Base-by-base conservation (phyloP, 2,329 filamentous ascomycete species). In the Fusarium circinatum region DNA sequence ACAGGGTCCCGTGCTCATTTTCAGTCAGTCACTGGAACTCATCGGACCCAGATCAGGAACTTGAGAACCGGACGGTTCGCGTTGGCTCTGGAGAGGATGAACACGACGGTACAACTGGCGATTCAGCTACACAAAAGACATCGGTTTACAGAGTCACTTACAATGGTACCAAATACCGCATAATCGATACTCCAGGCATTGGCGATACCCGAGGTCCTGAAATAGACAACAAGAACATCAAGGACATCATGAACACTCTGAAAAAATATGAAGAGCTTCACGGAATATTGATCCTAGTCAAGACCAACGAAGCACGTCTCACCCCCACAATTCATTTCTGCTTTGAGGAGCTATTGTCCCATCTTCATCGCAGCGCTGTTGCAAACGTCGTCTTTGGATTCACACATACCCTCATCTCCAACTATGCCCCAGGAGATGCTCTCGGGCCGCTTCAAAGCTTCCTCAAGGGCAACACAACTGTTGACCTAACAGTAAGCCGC, bases 351-450 rank as follows among this genome's bases (percentile, higher is more conserved):
- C 49, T 76, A 0, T 20, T 76, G 1, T 39, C 56, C 1, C 47
- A 70, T 14, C 54, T 76, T 1, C 73, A 74, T 34, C 62, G 62
- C 8, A 65, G 57, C 9, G 73, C 73, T 13, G 60, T 68, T 11
- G 30, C 42, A 14, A 76, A 76, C 9, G 60, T 76, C 5, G 65
- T 34, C 1, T 74, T 76, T 58, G 70, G 74, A 1, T 76, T 76
- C 26, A 76, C 71, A 4, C 68, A 61, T n/a, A 62, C 71, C 1
- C 64, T 72, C 2, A 17, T 39, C 7, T 74, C 74, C 1, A 48
- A 57, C 5, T 75, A 73, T 9, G 48, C 15, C 9, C 58, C 70
- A 1, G 73, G 73, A 0, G 63, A 68, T 18, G 45, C 54, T 20
- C 65, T 52, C 10, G 26, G n/a, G 0, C 68, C 70, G 1, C 57